Conservation (phyloP, 306 rosid genomes). For the Canavalia gladiata region DNA sequence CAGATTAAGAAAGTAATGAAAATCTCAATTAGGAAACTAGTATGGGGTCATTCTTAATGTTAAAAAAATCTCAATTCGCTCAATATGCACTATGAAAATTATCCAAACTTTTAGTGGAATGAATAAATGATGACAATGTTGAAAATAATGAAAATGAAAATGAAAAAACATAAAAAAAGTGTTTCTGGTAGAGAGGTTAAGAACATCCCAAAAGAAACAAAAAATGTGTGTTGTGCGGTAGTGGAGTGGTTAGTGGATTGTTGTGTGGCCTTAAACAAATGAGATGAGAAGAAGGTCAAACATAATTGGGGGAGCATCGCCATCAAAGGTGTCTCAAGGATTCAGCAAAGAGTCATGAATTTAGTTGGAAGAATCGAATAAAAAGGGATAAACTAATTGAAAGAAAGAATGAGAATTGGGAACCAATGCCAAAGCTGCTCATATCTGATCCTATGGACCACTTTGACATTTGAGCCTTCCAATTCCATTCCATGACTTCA, state of each 20-base stretch:
- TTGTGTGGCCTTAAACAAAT: constrained; percentile 12
- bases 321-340: background rate
- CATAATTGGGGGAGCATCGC: constrained; percentile 30
- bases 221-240: constrained; percentile 28
- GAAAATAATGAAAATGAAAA: background rate
- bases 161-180: background rate
- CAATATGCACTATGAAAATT: background rate
- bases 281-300: constrained; percentile 38
- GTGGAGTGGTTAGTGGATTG: constrained; percentile 39
- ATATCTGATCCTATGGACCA: constrained; percentile 34
- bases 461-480: background rate
- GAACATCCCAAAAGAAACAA: background rate
- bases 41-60: background rate
- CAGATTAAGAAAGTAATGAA: background rate
- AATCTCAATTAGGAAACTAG: background rate
- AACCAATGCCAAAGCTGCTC: constrained; percentile 35
- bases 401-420: constrained; percentile 22
- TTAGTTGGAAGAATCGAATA: constrained; percentile 46
- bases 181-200: background rate
- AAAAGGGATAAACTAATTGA: constrained; percentile 23
- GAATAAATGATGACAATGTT: background rate
- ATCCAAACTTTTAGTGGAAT: background rate
- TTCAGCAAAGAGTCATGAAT: constrained; percentile 19
- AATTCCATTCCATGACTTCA: constrained; percentile 23
- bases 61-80: background rate